These are phyloP conservation scores for Monilinia vaccinii-corymbosi DNA, from an alignment of 2,329 filamentous ascomycete genomes.

Conservation along the genomic window DNA sequence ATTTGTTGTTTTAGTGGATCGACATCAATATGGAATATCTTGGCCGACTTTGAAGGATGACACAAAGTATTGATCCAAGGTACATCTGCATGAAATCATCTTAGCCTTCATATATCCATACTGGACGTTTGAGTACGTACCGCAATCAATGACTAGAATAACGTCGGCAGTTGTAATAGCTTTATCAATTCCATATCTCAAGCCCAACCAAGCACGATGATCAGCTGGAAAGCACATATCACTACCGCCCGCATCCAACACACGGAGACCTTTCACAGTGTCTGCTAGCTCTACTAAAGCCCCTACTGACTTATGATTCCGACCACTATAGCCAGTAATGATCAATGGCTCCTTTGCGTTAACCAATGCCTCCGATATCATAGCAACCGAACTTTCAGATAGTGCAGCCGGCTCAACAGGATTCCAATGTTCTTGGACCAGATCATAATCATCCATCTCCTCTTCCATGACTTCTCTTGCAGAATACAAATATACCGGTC, in stretches of 20 bases:
- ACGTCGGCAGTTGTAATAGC: conserved; percentile 69
- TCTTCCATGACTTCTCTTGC: conserved; percentile 65
- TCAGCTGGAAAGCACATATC: conserved; percentile 74
- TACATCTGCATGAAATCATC: conserved; percentile 46
- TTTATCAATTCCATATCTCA: conserved; percentile 67
- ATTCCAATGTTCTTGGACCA: conserved; percentile 52
- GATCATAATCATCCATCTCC: conserved; percentile 50
- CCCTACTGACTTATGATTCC: conserved; percentile 53
- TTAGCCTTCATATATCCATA: background rate
- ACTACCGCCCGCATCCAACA: conserved; percentile 67
- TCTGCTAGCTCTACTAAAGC: conserved; percentile 60
- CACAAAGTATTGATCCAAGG: conserved; percentile 83
- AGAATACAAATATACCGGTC: conserved; percentile 59
- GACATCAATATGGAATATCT: conserved; percentile 55
- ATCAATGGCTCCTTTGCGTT: conserved; percentile 57
- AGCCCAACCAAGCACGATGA: conserved; percentile 58
- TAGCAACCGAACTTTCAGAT: conserved; percentile 42
- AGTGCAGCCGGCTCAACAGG: conserved; percentile 50
- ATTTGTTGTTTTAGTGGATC: conserved; percentile 52
- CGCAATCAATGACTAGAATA: conserved; percentile 74
- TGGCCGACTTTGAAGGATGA: conserved; percentile 42
- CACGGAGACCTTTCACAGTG: conserved; percentile 56
- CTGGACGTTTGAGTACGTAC: conserved; percentile 12
- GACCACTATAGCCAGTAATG: conserved; percentile 61
- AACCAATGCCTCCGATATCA: conserved; percentile 51